These are phyloP conservation scores for Daldinia bambusicola DNA, from an alignment of 495 filamentous ascomycete species.

Conservation along the genomic window DNA sequence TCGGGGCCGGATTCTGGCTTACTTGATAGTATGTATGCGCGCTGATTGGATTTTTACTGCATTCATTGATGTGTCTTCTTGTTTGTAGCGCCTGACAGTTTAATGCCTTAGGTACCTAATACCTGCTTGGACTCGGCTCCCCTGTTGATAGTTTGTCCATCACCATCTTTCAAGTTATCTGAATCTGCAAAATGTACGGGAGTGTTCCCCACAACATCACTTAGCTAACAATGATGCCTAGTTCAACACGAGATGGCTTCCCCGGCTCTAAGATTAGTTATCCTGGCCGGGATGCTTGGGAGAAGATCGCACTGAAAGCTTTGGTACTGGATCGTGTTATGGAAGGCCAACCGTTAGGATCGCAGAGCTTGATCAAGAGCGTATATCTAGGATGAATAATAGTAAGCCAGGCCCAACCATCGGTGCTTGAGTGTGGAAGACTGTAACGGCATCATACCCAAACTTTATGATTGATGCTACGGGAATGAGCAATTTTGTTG, in stretches of 20 bases:
- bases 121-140: not conserved
- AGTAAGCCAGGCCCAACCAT: not conserved
- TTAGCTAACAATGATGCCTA: not conserved
- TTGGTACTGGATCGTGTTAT: not conserved
- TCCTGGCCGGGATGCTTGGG: not conserved
- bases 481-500: not conserved
- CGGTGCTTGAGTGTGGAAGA: not conserved
- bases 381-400: not conserved
- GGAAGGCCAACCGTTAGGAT: not conserved
- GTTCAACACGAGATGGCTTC: not conserved
- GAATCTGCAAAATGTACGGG: not conserved
- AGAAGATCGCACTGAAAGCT: not conserved
- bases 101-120: not conserved
- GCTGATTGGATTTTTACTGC: not conserved
- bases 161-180: not conserved
- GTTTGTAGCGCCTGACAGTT: not conserved
- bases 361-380: not conserved
- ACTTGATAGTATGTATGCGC: not conserved
- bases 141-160: too few species aligned
- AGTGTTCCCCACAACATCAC: not conserved
- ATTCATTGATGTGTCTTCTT: not conserved
- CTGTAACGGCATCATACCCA: not conserved
- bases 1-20: not conserved
- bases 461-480: not conserved
- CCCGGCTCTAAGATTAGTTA: not conserved